Conservation (phyloP, 352 stramenopile genomes). For the Globisporangium takayamanum region DNA sequence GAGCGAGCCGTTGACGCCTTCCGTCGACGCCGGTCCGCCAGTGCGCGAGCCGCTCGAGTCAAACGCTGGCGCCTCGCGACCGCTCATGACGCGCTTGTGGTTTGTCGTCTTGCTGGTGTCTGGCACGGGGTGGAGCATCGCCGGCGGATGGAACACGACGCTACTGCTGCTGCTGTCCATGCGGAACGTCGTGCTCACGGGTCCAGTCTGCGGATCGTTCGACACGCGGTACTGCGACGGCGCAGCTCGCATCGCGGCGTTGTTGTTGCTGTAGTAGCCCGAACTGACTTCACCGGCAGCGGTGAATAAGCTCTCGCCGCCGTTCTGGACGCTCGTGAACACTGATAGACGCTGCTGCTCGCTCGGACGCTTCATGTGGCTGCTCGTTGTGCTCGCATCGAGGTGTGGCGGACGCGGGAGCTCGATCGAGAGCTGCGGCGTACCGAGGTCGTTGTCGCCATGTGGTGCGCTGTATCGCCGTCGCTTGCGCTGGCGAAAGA, state of each 20-base stretch:
- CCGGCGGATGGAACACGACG: slow-evolving; percentile 1
- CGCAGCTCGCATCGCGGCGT: not conserved
- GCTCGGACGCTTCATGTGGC: not conserved
- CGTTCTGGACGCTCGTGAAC: slow-evolving; percentile 13
- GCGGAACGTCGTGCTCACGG: slow-evolving; percentile 9
- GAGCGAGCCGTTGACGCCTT: slow-evolving; percentile 6
- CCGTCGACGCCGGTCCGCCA: not conserved
- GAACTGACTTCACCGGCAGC: slow-evolving; percentile 6
- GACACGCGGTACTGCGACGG: slow-evolving; percentile 10
- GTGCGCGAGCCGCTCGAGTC: not conserved
- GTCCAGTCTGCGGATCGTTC: slow-evolving; percentile 8
- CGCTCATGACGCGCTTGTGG: slow-evolving; percentile 2
- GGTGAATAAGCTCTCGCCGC: slow-evolving; percentile 11
- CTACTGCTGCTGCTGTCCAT: slow-evolving; percentile 4
- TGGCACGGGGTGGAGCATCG: not conserved
- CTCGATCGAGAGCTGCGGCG: slow-evolving; percentile 18
- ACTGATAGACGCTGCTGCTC: slow-evolving; percentile 12
- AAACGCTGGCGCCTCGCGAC: not conserved
- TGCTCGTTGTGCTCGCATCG: not conserved
- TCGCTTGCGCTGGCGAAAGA: slow-evolving; percentile 15
- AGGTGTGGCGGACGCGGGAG: slow-evolving; percentile 8
- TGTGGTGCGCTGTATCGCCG: slow-evolving; percentile 1
- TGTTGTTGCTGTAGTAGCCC: not conserved
- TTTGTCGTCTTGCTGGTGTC: slow-evolving; percentile 11
- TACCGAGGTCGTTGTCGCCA: slow-evolving; percentile 12